phyloP scores from a whole-genome alignment of 148 eudicot genomes.

The Camellia granthamiana region DNA sequence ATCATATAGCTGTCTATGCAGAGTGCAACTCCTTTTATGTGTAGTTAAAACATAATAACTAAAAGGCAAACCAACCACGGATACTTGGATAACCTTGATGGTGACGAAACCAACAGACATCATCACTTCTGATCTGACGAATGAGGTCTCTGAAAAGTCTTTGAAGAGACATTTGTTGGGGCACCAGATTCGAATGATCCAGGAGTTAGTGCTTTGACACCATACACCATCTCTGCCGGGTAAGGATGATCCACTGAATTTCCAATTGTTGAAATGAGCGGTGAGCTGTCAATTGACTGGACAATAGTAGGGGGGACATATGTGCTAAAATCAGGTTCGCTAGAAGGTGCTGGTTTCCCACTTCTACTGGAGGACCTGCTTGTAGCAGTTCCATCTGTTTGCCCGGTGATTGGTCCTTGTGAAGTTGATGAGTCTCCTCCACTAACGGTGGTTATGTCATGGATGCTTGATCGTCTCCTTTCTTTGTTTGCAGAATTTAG shows the following conservation, averaged over 20 bases:
- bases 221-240: slow-evolving; percentile 3
- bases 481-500: background rate
- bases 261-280: background rate
- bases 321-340: background rate
- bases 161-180: background rate
- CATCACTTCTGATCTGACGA: background rate
- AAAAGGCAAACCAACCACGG: background rate
- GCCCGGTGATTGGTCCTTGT: slow-evolving; percentile 2
- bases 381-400: background rate
- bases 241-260: background rate
- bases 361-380: background rate
- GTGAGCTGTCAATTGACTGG: background rate
- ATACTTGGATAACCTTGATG: background rate
- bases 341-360: background rate
- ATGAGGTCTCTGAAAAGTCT: background rate
- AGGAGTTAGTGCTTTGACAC: slow-evolving; percentile 1
- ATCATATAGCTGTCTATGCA: no score
- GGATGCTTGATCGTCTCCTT: slow-evolving; percentile 28
- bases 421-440: background rate
- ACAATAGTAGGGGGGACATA: background rate
- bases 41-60: background rate
- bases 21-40: background rate
- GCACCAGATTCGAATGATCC: background rate
- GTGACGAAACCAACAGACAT: slow-evolving; percentile 1
- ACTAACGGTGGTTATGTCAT: slow-evolving; percentile 19